Evolutionary conservation across 1,139 yeast species (phyloP), one percentile per base, ranked within the genome.

Genomic region (Yamadazyma conglobata): DNA sequence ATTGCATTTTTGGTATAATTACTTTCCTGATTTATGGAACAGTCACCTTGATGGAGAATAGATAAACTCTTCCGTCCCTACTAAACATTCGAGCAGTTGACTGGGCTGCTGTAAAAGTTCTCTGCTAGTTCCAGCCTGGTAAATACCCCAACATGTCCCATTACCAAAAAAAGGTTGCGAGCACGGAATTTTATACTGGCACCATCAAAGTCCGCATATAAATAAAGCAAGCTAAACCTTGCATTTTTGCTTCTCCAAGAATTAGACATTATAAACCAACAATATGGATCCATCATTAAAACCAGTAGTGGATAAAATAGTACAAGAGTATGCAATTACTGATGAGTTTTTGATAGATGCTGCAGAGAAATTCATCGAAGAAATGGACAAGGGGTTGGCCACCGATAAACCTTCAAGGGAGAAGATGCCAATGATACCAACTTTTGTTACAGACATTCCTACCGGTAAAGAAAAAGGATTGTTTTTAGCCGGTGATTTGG

Each of bases 401-500:
- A 48, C 54, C 12, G 43, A 50, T 2, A 53, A 56, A 4, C 64
- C 68, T n/a, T 47, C 60, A 11, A 60, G 65, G 32, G 71, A 69
- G 23, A 56, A 56, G 36, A 73, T 87, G 70, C 95, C 95, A 19
- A 87, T 87, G 95, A 84, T 87, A 44, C 95, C 95, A 20, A 73
- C 94, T 2, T 87, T 58, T 52, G 94, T 88, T 18, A 84, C 94
- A 5, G 68, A 73, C 9, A 70, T 86, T 33, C 96, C 97, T 15
- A 70, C 71, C 24, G 97, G 97, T 28, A 69, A 70, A 27, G 97
- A 89, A 53, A 68, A 63, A 31, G 96, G 96, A 14, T 63, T 81
- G 29, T 74, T 65, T 39, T 65, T 86, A 34, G 95, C 95, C 30
- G 91, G 87, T 11, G 95, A 85, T 52, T 68, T 86, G 32, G 95